Evolutionary conservation across 1,284 basidiomycete genomes (phyloP), one percentile per base, ranked within the genome.

Genomic region (Mycena citricolor): DNA sequence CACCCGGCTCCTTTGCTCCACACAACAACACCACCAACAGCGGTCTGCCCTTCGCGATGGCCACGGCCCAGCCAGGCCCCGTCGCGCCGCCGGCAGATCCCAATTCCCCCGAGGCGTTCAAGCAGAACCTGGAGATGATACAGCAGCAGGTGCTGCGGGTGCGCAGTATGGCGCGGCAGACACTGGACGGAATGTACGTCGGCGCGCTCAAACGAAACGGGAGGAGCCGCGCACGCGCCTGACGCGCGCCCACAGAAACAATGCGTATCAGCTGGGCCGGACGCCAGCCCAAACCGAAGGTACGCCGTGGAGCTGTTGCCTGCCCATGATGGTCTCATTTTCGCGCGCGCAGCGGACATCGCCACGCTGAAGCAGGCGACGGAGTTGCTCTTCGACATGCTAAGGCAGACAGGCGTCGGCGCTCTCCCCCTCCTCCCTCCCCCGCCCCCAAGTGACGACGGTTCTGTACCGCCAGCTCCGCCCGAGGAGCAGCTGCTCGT

Each of bases 81-180:
- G n/a, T n/a, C n/a, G n/a, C n/a, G n/a, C n/a, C n/a, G n/a, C n/a
- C n/a, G 10, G 17, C 46, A 7, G 79, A 81, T 47, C 70, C 67
- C 7, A 79, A 76, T 54, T 77, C 78, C 17, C 73, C 75, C 2
- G 73, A 73, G 28, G 52, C 68, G 11, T 80, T 83, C 66, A 77
- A 73, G 49, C 71, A 74, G 33, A 80, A 77, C 57, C 64, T 81
- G 6, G 67, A 69, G 37, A 39, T 73, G 16, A 65, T 70, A 0
- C 70, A 73, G 28, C 64, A 68, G 24, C 68, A 73, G n/a, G 63
- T 79, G 4, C 50, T 62, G 4, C 59, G 69, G 14, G 58, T 80
- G 3, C 75, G 75, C 47, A 58, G 55, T 7, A 57, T 74, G 2
- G 73, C 77, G 0, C 62, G 69, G 30, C 67, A 61, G 33, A 69